phyloP scores from a whole-genome alignment of 73 alveolate species.

The Tetrahymena malaccensis region DNA sequence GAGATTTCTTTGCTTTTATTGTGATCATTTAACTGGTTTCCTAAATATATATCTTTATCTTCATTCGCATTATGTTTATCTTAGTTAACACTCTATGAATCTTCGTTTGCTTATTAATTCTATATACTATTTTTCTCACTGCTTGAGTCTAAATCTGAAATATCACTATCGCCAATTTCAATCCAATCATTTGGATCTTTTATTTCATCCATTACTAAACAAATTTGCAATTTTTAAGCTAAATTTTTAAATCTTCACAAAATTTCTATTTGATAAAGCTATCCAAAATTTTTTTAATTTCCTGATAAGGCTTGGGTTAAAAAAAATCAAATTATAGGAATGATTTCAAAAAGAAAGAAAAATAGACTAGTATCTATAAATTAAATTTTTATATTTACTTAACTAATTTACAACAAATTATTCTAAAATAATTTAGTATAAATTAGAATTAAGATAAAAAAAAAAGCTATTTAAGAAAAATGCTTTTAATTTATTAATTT shows the following conservation, averaged over 20 bases:
- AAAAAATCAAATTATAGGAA: neutral
- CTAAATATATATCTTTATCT: neutral
- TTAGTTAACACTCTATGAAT: too few species aligned
- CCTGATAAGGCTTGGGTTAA: neutral
- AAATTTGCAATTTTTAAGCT: neutral
- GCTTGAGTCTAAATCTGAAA: neutral
- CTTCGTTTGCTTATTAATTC: neutral
- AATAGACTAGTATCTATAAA: neutral
- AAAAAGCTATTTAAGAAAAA: too few species aligned
- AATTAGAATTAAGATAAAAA: neutral
- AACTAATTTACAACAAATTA: neutral
- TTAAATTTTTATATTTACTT: neutral
- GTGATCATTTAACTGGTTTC: neutral
- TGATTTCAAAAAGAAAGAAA: neutral
- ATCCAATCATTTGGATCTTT: neutral
- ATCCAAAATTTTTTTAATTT: neutral
- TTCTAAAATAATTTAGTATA: neutral
- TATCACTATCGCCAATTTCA: neutral
- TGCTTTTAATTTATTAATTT: too few species aligned
- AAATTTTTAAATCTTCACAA: too few species aligned
- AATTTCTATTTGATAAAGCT: neutral
- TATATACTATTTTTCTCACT: neutral
- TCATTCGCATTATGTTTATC: neutral
- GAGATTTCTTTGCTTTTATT: too few species aligned
- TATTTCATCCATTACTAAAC: neutral